These are phyloP conservation scores for Hansfordia pulvinata DNA, from an alignment of 2,329 filamentous ascomycete genomes.

Conservation along the genomic window DNA sequence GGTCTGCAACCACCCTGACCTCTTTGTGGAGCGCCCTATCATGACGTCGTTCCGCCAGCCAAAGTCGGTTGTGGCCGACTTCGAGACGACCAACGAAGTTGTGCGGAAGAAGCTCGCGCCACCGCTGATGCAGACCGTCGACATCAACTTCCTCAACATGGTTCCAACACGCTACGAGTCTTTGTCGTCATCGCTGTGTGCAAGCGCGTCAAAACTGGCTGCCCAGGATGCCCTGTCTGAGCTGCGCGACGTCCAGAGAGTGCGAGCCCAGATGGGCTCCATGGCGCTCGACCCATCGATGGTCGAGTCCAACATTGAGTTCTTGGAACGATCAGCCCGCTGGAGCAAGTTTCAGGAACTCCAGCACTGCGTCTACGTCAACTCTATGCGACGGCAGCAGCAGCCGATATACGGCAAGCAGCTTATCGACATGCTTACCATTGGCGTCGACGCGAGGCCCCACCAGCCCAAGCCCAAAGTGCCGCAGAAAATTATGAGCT, in stretches of 20 bases:
- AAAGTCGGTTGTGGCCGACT: slow-evolving; percentile 62
- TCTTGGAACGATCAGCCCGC: slow-evolving; percentile 57
- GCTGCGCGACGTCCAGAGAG: slow-evolving; percentile 57
- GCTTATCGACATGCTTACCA: slow-evolving; percentile 60
- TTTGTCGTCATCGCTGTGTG: slow-evolving; percentile 38
- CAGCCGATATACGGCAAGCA: slow-evolving; percentile 70
- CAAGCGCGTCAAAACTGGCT: slow-evolving; percentile 51
- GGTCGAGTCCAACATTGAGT: slow-evolving; percentile 54
- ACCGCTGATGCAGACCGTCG: slow-evolving; percentile 49
- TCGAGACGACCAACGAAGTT: slow-evolving; percentile 56
- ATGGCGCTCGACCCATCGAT: slow-evolving; percentile 49
- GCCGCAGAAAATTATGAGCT: slow-evolving; percentile 52
- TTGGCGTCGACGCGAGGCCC: slow-evolving; percentile 46
- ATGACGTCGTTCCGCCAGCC: slow-evolving; percentile 94
- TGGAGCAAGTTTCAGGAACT: slow-evolving; percentile 65
- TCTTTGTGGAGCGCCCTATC: slow-evolving; percentile 91
- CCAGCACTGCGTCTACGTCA: slow-evolving; percentile 68
- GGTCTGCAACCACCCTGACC: slow-evolving; percentile 95
- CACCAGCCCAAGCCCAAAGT: slow-evolving; percentile 45
- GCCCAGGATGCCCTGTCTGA: slow-evolving; percentile 57
- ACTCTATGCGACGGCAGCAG: slow-evolving; percentile 67
- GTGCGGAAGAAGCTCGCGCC: slow-evolving; percentile 54
- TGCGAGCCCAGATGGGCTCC: slow-evolving; percentile 40
- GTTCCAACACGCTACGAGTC: slow-evolving; percentile 58
- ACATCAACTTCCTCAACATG: slow-evolving; percentile 67